Base-by-base conservation (phyloP, 805 yeast species). In the Yarrowia porcina region DNA sequence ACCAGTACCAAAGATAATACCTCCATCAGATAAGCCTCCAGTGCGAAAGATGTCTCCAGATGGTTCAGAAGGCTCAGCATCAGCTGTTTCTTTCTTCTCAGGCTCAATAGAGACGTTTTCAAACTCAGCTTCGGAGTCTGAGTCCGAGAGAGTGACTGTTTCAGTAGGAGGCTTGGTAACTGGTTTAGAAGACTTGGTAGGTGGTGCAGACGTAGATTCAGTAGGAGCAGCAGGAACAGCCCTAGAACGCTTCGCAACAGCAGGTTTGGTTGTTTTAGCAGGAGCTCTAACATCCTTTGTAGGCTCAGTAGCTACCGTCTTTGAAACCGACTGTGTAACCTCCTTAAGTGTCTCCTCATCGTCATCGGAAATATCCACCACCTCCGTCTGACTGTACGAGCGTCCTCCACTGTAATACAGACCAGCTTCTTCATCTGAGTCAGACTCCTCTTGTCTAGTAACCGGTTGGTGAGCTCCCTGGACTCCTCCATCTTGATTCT, bases 371-470 rank as follows among this genome's bases (percentile, higher is more conserved):
- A 52, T 7, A 23, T 52, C 59, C 3, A 52, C 33, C 12, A 52
- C 32, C 13, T 52, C 59, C 15, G 30, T 52, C 12, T 6, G 6
- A n/a, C 18, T 21, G 1, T 13, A 21, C 3, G 25, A 5, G 3
- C 20, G 17, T 5, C 27, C 25, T 18, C 59, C 25, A 13, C 59
- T 44, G 12, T 52, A 52, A 11, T 52, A 52, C 32, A 52, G 5
- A 2, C 59, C 59, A 3, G 59, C 59, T 0, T 52, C 59, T 10
- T 52, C 59, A 4, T 52, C 59, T 5, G 59, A 52, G 20, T 52
- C 59, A 6, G 59, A 25, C 12, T 52, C 59, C n/a, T 50, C 42
- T 8, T 50, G 23, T 23, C 20, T 32, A 21, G 20, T 20, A 13
- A 49, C 57, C 3, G 30, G 15, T 6, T n/a, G 30, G n/a, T 49